phyloP scores from a whole-genome alignment of 208 protist genomes.

The Giardia muris region DNA sequence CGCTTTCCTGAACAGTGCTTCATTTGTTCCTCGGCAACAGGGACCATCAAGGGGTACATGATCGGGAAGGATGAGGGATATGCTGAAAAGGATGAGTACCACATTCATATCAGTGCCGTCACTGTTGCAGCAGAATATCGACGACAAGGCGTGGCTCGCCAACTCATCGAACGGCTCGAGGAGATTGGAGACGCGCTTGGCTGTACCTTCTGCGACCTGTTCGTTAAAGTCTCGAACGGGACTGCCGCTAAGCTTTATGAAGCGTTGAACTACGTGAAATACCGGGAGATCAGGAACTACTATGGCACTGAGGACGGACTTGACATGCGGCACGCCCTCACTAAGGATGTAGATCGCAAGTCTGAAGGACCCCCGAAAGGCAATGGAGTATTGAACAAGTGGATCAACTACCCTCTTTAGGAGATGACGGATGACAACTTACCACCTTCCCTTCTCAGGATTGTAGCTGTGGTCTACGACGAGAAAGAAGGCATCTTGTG shows the following conservation, averaged over 20 bases:
- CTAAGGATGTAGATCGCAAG: not conserved
- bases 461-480: too few relatives aligned
- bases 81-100: not conserved
- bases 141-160: not conserved
- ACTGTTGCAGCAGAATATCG: slow-evolving; percentile 13
- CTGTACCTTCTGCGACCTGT: slow-evolving; percentile 21
- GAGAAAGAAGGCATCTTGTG: not conserved
- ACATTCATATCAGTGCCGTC: slow-evolving; percentile 13
- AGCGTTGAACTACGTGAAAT: not conserved
- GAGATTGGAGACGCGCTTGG: not conserved
- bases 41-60: not conserved
- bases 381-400: not conserved
- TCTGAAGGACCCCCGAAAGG: not conserved
- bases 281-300: not conserved
- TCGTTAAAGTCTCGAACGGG: not conserved
- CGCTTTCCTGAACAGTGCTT: not conserved
- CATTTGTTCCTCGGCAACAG: not conserved
- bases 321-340: slow-evolving; percentile 16
- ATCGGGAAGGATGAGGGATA: slow-evolving; percentile 28
- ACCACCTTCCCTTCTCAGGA: too few relatives aligned
- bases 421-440: too few relatives aligned
- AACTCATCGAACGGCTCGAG: not conserved
- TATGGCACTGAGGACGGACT: slow-evolving; percentile 13
- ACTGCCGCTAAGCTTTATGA: not conserved
- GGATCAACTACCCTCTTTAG: not conserved